Conservation (phyloP, 352 stramenopile genomes). For the Globisporangium heterothallicum region DNA sequence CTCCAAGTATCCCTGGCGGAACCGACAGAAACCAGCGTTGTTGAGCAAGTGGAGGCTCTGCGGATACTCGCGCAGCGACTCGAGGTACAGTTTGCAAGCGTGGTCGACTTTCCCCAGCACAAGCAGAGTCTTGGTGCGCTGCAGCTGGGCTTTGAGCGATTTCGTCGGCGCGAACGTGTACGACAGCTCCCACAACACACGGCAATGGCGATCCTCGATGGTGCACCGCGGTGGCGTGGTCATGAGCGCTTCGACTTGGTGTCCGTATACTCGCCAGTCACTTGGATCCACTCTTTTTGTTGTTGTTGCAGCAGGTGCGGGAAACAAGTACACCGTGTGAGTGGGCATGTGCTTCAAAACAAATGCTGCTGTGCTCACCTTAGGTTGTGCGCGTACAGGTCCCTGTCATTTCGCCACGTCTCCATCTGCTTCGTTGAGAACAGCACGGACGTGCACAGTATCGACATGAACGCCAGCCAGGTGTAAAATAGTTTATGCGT, state of each 20-base stretch:
- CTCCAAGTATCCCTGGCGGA: neutral
- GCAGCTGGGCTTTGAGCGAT: slow-evolving; percentile 18
- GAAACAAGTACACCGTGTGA: too few relatives aligned
- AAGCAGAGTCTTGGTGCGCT: slow-evolving; percentile 13
- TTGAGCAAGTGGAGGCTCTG: slow-evolving; percentile 13
- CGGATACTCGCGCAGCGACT: slow-evolving; percentile 9
- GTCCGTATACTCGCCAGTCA: slow-evolving; percentile 30
- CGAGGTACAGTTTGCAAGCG: slow-evolving; percentile 13
- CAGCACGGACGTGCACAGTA: neutral
- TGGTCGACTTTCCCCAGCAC: slow-evolving; percentile 9
- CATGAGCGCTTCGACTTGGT: slow-evolving; percentile 1
- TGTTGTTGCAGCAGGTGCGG: too few relatives aligned
- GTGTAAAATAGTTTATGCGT: too few relatives aligned
- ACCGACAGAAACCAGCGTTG: slow-evolving; percentile 15
- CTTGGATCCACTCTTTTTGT: slow-evolving; percentile 24
- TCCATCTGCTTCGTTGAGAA: slow-evolving; percentile 14
- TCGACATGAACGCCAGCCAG: neutral
- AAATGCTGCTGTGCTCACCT: neutral
- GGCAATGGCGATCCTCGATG: slow-evolving; percentile 3
- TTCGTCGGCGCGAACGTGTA: slow-evolving; percentile 15
- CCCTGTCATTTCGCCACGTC: slow-evolving; percentile 18
- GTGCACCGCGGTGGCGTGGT: neutral
- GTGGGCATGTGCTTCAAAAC: too few relatives aligned
- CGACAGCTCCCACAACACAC: slow-evolving; percentile 8
- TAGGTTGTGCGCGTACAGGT: slow-evolving; percentile 10